Conservation (phyloP, 345 rosid species). For the Brassica incana region DNA sequence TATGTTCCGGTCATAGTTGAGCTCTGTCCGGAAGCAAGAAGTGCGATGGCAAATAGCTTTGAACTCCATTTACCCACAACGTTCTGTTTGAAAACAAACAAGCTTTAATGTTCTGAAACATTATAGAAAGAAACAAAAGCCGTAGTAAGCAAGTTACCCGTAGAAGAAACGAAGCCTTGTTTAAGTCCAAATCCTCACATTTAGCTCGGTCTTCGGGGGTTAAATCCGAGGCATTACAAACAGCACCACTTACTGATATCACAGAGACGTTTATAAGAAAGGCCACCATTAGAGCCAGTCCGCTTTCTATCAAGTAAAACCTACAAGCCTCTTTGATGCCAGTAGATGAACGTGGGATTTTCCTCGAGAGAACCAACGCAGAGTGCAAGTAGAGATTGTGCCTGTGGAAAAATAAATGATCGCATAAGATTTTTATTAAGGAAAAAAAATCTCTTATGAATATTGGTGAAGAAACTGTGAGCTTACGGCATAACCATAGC, state of each 20-base stretch:
- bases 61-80: constrained; percentile 97
- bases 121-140: background rate
- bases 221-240: constrained; percentile 64
- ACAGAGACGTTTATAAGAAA: constrained; percentile 90
- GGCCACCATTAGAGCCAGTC: constrained; percentile 72
- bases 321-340: constrained; percentile 95
- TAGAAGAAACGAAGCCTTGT: constrained; percentile 85
- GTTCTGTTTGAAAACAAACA: constrained; percentile 57
- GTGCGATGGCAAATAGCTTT: constrained; percentile 83
- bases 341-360: constrained; percentile 72
- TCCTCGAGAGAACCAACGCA: constrained; percentile 91
- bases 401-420: constrained; percentile 34
- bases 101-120: background rate
- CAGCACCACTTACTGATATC: constrained; percentile 86
- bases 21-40: constrained; percentile 97
- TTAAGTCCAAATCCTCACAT: constrained; percentile 79
- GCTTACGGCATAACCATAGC: constrained; percentile 99
- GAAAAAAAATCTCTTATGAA: background rate
- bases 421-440: background rate
- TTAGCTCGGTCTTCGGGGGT: constrained; percentile 58
- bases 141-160: constrained; percentile 44
- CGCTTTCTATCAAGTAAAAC: constrained; percentile 89
- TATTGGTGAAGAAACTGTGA: constrained; percentile 3
- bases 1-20: constrained; percentile 98
- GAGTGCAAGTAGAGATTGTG: constrained; percentile 97